Evolutionary conservation across 306 rosid species (phyloP), one percentile per base, ranked within the genome.

Genomic region (Urtica urens): DNA sequence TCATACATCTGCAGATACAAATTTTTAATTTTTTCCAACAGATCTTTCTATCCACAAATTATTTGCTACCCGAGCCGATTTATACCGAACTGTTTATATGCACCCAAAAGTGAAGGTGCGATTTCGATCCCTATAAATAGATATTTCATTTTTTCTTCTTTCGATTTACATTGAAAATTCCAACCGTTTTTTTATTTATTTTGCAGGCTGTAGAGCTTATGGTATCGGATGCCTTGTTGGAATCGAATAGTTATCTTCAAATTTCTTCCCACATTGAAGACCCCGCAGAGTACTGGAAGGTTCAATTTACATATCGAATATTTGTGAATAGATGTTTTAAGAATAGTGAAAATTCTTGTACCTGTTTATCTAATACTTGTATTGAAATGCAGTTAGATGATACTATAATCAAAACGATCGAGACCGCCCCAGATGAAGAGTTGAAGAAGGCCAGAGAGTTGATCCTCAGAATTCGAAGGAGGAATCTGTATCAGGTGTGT

Each of bases 231-330:
- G 93, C 93, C 51, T 66, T 90, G 49, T 43, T 81, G 64, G 68
- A 74, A 54, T 90, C 97, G 45, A 81, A 84, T 51, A 63, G 51
- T 66, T 81, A 66, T 59, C 65, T 90, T 55, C 71, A 64, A 45
- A 77, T 90, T 61, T 62, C 95, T 14, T 79, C 90, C 46, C 64
- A 40, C 70, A 77, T 84, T 63, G 63, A 53, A 21, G 66, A 81
- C 46, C 93, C 95, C 33, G 69, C 84, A 16, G 77, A 74, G 52
- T 90, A 90, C 64, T 90, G 97, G 97, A 90, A 90, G 97, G 97
- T 90, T 50, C 50, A 17, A 15, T 51, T 47, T 20, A 56, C n/a
- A n/a, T 15, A 31, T 62, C 19, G 41, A 35, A 51, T 55, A 51
- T 51, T 33, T 22, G 15, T 42, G 30, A 18, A 16, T 33, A 40